Conservation (phyloP, 2,329 filamentous ascomycete genomes). For the Karstenula rhodostoma region DNA sequence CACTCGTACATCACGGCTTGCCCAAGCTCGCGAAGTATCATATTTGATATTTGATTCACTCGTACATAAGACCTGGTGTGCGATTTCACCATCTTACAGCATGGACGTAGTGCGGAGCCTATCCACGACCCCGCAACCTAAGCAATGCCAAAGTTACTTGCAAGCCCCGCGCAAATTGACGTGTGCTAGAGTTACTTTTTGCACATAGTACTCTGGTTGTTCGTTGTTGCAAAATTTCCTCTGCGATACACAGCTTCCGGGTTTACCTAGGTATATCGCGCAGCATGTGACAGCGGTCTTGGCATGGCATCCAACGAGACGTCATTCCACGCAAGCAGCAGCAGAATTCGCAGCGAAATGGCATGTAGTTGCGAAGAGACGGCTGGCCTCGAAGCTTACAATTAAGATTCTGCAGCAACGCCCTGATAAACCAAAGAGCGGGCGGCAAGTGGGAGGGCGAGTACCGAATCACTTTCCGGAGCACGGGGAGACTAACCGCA, state of each 20-base stretch:
- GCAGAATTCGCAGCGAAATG: not conserved
- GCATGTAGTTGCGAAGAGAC: not conserved
- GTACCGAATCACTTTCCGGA: conserved; percentile 1
- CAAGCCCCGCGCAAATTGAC: too few species aligned
- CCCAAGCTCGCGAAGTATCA: too few species aligned
- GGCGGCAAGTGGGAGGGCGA: not conserved
- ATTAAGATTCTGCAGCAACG: not conserved
- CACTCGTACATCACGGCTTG: too few species aligned
- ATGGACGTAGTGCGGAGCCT: too few species aligned
- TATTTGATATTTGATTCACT: too few species aligned
- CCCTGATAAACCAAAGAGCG: not conserved
- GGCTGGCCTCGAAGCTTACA: not conserved
- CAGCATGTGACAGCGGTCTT: conserved; percentile 17
- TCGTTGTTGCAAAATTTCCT: not conserved
- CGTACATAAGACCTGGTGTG: too few species aligned
- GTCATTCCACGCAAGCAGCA: conserved; percentile 1
- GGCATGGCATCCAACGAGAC: not conserved
- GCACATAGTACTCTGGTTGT: not conserved
- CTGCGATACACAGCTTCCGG: conserved; percentile 1
- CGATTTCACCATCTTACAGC: too few species aligned
- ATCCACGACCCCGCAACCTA: too few species aligned
- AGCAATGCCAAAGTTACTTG: too few species aligned
- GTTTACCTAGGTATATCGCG: conserved; percentile 1
- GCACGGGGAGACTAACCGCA: conserved; percentile 17
- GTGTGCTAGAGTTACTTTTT: not conserved